Evolutionary conservation across 1,284 basidiomycete genomes (phyloP).

Genomic region (Ceratorhiza oryzae-sativae): DNA sequence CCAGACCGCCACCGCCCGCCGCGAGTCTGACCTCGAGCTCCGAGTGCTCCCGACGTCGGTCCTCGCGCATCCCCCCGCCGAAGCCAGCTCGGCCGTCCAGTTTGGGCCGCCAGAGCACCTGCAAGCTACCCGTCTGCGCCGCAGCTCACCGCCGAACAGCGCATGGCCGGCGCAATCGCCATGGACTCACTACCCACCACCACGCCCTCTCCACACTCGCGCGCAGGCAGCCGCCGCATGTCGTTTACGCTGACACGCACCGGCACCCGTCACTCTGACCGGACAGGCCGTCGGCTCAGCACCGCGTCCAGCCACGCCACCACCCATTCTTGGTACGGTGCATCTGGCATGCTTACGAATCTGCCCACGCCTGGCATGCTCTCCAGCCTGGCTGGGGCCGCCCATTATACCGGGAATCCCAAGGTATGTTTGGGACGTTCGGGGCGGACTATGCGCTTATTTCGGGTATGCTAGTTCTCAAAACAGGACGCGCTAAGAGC

Average conservation of each 20-base stretch:
- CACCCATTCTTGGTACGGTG: slow-evolving; percentile 28
- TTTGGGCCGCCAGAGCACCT: background rate
- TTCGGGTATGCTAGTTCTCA: slow-evolving; percentile 5
- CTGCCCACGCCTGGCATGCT: slow-evolving; percentile 27
- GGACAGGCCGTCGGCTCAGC: slow-evolving; percentile 34
- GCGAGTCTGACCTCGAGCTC: slow-evolving; percentile 21
- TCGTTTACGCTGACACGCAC: slow-evolving; percentile 20
- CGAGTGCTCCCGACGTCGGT: slow-evolving; percentile 6
- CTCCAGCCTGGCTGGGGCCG: slow-evolving; percentile 16
- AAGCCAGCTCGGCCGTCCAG: background rate
- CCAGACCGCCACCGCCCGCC: background rate
- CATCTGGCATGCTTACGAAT: slow-evolving; percentile 20
- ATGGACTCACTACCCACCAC: background rate
- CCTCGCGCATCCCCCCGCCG: background rate
- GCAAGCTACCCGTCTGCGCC: slow-evolving; percentile 20
- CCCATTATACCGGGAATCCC: slow-evolving; percentile 36
- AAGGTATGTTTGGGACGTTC: background rate
- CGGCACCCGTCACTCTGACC: slow-evolving; percentile 29
- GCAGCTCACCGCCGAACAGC: background rate
- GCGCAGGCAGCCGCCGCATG: background rate
- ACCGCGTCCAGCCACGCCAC: slow-evolving; percentile 28
- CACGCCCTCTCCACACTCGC: background rate
- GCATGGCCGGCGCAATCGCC: slow-evolving; percentile 3
- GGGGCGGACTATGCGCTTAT: background rate
- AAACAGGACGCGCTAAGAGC: slow-evolving; percentile 27